Percentiles rank a stretch among this genome's conserved stretches.
phyloP scores from a whole-genome alignment of 345 rosid genomes.

The Microthlaspi erraticum region DNA sequence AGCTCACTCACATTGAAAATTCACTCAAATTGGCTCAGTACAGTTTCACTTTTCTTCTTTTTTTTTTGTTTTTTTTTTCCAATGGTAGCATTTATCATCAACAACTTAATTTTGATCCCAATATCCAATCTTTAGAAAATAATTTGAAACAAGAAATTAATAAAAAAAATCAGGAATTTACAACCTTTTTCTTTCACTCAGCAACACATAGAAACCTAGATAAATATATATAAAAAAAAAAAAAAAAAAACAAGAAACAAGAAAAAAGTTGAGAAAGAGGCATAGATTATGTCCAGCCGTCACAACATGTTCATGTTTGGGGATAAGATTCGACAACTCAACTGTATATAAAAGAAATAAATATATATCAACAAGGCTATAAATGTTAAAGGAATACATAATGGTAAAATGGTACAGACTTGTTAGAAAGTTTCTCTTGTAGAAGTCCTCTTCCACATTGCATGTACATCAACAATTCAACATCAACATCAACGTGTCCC shows the following conservation, averaged over 20 bases:
- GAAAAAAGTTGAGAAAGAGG: too few species aligned
- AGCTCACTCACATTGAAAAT: conserved; percentile 19
- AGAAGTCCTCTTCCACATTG: too few species aligned
- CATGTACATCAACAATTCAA: background rate
- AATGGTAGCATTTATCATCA: background rate
- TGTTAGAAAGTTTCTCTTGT: background rate
- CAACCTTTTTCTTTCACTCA: background rate
- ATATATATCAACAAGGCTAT: background rate
- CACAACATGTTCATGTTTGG: conserved; percentile 23
- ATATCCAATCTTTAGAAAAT: background rate
- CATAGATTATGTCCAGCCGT: background rate
- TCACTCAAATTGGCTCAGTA: conserved; percentile 1
- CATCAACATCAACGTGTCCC: conserved; percentile 25
- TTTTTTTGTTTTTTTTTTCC: background rate
- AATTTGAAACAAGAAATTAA: background rate
- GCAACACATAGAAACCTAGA: background rate
- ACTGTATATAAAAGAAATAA: background rate
- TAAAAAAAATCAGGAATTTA: background rate
- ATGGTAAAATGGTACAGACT: background rate
- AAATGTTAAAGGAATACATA: background rate
- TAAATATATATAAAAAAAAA: background rate
- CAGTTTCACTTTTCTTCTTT: background rate
- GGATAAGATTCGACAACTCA: background rate
- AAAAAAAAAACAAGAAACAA: too few species aligned
- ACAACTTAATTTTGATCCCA: background rate